phyloP scores from a whole-genome alignment of 148 eudicot genomes.

The Cornus florida region DNA sequence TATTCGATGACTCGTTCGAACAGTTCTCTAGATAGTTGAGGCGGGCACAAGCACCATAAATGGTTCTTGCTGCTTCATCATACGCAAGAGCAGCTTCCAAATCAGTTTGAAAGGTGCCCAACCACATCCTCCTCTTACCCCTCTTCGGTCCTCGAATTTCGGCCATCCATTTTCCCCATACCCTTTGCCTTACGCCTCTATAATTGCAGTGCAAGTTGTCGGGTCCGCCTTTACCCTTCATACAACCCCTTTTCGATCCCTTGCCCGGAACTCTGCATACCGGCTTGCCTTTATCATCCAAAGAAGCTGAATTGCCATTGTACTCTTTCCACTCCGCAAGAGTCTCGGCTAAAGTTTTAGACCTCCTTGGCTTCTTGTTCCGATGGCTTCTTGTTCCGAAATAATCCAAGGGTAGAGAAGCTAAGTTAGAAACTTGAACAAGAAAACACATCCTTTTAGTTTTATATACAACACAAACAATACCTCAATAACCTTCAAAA shows the following conservation, averaged over 20 bases:
- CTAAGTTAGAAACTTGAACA: slow-evolving; percentile 19
- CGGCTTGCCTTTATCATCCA: slow-evolving; percentile 20
- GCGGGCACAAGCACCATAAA: slow-evolving; percentile 64
- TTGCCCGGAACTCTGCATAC: slow-evolving; percentile 59
- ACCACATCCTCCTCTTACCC: slow-evolving; percentile 69
- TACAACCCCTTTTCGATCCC: slow-evolving; percentile 84
- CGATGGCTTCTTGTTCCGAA: slow-evolving; percentile 47
- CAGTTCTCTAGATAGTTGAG: slow-evolving; percentile 45
- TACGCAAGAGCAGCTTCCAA: slow-evolving; percentile 73
- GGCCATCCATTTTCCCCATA: slow-evolving; percentile 92
- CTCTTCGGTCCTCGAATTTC: slow-evolving; percentile 74
- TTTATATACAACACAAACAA: slow-evolving; percentile 20
- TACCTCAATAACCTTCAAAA: background rate
- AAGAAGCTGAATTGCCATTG: too few relatives aligned
- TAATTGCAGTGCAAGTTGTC: slow-evolving; percentile 48
- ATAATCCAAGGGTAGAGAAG: slow-evolving; percentile 26
- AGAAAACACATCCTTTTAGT: slow-evolving; percentile 34
- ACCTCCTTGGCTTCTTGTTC: slow-evolving; percentile 47
- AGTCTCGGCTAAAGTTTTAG: slow-evolving; percentile 40
- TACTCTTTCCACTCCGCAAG: slow-evolving; percentile 65
- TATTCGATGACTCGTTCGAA: too few relatives aligned
- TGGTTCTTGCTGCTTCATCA: slow-evolving; percentile 69
- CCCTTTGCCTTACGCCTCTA: slow-evolving; percentile 81
- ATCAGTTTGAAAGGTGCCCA: slow-evolving; percentile 63
- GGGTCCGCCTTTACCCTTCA: slow-evolving; percentile 91